phyloP scores from a whole-genome alignment of 1,139 yeast species.

The Zhuliangozyma parablackwelliae region DNA sequence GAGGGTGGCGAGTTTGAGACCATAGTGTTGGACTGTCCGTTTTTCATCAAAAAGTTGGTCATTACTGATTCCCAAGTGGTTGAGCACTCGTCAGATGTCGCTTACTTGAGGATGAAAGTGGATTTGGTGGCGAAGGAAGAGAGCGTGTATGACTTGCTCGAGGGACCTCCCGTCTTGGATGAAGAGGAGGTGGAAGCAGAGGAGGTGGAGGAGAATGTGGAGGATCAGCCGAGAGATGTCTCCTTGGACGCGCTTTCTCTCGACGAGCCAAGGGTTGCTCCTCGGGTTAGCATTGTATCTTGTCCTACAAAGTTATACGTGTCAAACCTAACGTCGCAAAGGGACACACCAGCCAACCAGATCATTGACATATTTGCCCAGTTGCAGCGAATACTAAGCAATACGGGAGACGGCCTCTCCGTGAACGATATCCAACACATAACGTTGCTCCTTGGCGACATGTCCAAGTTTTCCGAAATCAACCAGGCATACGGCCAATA shows the following conservation, averaged over 20 bases:
- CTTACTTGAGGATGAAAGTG: slow-evolving; percentile 51
- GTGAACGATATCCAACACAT: slow-evolving; percentile 51
- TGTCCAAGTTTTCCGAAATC: slow-evolving; percentile 57
- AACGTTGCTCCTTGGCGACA: slow-evolving; percentile 57
- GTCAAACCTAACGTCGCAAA: slow-evolving; percentile 40
- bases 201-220: slow-evolving; percentile 9
- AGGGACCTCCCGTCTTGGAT: slow-evolving; percentile 45
- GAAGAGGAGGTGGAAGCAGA: slow-evolving; percentile 28
- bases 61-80: slow-evolving; percentile 41
- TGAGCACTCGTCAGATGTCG: slow-evolving; percentile 57
- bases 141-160: slow-evolving; percentile 18
- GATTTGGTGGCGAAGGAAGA: slow-evolving; percentile 32
- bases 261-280: not conserved
- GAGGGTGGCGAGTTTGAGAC: slow-evolving; percentile 99
- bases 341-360: slow-evolving; percentile 38
- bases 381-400: slow-evolving; percentile 32
- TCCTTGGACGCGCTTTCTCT: slow-evolving; percentile 3
- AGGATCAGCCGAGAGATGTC: not conserved
- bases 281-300: slow-evolving; percentile 1
- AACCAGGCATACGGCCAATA: slow-evolving; percentile 54
- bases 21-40: slow-evolving; percentile 83
- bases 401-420: slow-evolving; percentile 17
- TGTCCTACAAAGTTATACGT: slow-evolving; percentile 38
- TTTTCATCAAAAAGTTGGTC: slow-evolving; percentile 56
- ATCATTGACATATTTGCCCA: slow-evolving; percentile 42